Evolutionary conservation across 371 early-diverging fungal genomes (phyloP).

Genomic region (Chytridium lagenaria): DNA sequence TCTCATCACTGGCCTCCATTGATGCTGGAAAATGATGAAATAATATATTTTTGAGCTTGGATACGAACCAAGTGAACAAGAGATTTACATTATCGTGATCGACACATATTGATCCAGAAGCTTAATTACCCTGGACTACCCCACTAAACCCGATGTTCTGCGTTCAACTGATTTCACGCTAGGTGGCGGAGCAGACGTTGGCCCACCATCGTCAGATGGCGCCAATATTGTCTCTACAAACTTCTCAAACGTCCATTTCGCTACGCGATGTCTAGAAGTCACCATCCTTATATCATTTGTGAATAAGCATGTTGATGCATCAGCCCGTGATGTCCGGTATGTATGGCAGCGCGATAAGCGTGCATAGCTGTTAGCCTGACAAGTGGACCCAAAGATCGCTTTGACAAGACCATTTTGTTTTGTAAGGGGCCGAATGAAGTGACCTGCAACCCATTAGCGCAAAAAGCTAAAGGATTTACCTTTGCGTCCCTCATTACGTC

Average conservation of each 20-base stretch:
- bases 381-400: slow-evolving; percentile 74
- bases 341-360: slow-evolving; percentile 57
- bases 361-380: slow-evolving; percentile 86
- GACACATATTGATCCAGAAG: too few species aligned
- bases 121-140: too few species aligned
- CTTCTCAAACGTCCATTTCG: slow-evolving; percentile 56
- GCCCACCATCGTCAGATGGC: background rate
- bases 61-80: too few species aligned
- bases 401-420: slow-evolving; percentile 80
- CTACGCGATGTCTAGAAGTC: slow-evolving; percentile 63
- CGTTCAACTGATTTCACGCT: too few species aligned
- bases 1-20: too few species aligned
- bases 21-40: too few species aligned
- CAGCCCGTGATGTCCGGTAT: slow-evolving; percentile 22
- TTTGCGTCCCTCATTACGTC: slow-evolving; percentile 77
- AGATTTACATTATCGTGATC: too few species aligned
- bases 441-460: slow-evolving; percentile 46
- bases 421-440: slow-evolving; percentile 86
- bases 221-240: slow-evolving; percentile 39
- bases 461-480: slow-evolving; percentile 42
- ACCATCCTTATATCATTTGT: slow-evolving; percentile 66
- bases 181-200: too few species aligned
- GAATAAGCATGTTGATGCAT: slow-evolving; percentile 51
- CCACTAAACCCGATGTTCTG: too few species aligned
- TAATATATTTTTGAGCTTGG: too few species aligned